Evolutionary conservation across 108 stramenopile species (phyloP).

Genomic region (Licmophora abbreviata): DNA sequence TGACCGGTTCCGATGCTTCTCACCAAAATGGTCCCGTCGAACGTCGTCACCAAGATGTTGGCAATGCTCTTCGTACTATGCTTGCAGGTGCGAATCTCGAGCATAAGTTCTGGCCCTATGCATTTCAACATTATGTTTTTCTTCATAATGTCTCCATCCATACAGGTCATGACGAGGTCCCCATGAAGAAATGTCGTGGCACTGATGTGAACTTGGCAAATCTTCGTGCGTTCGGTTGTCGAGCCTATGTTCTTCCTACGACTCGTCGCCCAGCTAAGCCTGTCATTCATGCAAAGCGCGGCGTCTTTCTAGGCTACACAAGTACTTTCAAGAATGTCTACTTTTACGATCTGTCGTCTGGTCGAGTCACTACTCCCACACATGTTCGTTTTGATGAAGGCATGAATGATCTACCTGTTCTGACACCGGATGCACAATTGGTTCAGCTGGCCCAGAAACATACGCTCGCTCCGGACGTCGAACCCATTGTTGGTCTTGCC

Average conservation of each 20-base stretch:
- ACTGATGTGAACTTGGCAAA: background rate
- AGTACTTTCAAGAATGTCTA: conserved; percentile 15
- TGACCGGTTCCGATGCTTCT: too few relatives aligned
- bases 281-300: conserved; percentile 6
- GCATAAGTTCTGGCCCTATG: conserved; percentile 15
- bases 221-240: conserved; percentile 28
- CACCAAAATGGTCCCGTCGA: background rate
- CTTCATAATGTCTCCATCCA: background rate
- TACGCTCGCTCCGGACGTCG: conserved; percentile 1
- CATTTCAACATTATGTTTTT: conserved; percentile 7
- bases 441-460: background rate
- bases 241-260: conserved; percentile 8
- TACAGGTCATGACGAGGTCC: background rate
- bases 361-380: conserved; percentile 15
- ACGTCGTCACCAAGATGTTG: conserved; percentile 10
- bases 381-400: conserved; percentile 35
- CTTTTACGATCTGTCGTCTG: conserved; percentile 11
- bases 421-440: conserved; percentile 14
- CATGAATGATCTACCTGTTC: conserved; percentile 23
- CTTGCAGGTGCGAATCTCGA: conserved; percentile 15
- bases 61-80: conserved; percentile 8
- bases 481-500: background rate
- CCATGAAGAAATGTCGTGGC: background rate
- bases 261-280: background rate
- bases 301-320: conserved; percentile 22